These are phyloP conservation scores for Dactylonectria estremocensis DNA, from an alignment of 2,329 filamentous ascomycete genomes.

Conservation along the genomic window DNA sequence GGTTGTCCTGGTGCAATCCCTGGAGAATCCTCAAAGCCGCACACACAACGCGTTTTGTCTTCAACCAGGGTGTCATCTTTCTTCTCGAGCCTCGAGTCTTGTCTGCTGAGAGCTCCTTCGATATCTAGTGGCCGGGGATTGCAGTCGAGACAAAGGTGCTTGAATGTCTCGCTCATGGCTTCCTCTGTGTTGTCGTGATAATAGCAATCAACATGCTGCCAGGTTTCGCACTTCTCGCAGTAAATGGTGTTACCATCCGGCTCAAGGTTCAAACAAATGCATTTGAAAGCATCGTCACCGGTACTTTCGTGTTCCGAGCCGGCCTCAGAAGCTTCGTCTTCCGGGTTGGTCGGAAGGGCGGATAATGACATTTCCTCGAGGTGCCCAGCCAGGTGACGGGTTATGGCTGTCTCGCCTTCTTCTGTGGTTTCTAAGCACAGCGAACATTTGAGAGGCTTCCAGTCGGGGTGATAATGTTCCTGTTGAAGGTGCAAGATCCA, in stretches of 20 bases:
- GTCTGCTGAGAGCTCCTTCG: not conserved
- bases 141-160: not conserved
- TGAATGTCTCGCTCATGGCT: not conserved
- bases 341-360: not conserved
- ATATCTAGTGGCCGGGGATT: not conserved
- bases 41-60: not conserved
- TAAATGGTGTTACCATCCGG: not conserved
- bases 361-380: conserved; percentile 22
- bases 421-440: not conserved
- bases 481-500: conserved; percentile 6
- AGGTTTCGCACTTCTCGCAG: not conserved
- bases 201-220: not conserved
- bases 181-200: not conserved
- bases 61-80: not conserved
- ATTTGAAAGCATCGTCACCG: not conserved
- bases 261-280: not conserved
- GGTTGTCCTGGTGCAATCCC: not conserved
- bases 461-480: conserved; percentile 2
- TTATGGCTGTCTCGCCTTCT: not conserved
- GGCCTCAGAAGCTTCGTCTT: not conserved
- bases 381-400: conserved; percentile 2
- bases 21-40: not conserved
- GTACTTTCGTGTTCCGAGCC: not conserved
- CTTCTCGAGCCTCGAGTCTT: not conserved
- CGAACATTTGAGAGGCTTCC: conserved; percentile 5